These are phyloP conservation scores for Parachlorella kessleri DNA, from an alignment of 139 green algal genomes.

Conservation along the genomic window DNA sequence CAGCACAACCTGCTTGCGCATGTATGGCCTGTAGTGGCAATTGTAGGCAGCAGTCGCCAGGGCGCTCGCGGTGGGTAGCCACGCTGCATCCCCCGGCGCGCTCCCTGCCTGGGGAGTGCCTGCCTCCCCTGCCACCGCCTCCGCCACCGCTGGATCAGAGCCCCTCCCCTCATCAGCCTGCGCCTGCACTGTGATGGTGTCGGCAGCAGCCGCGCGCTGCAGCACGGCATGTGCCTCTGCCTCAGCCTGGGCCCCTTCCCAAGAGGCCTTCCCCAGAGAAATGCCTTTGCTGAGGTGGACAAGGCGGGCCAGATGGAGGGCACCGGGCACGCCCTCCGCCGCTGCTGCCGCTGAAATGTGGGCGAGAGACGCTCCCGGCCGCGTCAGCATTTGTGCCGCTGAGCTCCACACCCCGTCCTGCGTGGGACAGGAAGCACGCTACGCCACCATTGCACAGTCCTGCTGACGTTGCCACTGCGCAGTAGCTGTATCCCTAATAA, in stretches of 20 bases:
- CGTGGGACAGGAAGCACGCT: too few relatives aligned
- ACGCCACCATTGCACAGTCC: too few relatives aligned
- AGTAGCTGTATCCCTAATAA: background rate
- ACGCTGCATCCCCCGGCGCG: background rate
- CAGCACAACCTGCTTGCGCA: slow-evolving; percentile 34
- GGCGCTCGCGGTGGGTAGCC: background rate
- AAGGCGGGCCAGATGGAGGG: slow-evolving; percentile 9
- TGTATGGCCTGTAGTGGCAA: slow-evolving; percentile 59
- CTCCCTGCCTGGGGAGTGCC: background rate
- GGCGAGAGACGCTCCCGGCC: slow-evolving; percentile 18
- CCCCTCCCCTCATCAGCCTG: too few relatives aligned
- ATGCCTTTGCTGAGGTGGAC: background rate
- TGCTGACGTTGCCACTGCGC: too few relatives aligned
- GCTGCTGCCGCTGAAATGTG: slow-evolving; percentile 15
- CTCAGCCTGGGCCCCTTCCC: too few relatives aligned
- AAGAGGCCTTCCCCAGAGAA: background rate
- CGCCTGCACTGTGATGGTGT: background rate
- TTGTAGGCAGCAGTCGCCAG: slow-evolving; percentile 46
- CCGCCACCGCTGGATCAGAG: background rate
- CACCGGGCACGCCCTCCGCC: slow-evolving; percentile 3
- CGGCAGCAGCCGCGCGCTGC: background rate
- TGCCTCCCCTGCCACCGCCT: background rate
- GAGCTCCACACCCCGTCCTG: slow-evolving; percentile 32
- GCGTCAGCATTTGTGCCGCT: slow-evolving; percentile 40
- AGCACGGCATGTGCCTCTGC: too few relatives aligned